Conservation (phyloP, 1,284 basidiomycete genomes). For the Austroboletus olivaceoglutinosus region DNA sequence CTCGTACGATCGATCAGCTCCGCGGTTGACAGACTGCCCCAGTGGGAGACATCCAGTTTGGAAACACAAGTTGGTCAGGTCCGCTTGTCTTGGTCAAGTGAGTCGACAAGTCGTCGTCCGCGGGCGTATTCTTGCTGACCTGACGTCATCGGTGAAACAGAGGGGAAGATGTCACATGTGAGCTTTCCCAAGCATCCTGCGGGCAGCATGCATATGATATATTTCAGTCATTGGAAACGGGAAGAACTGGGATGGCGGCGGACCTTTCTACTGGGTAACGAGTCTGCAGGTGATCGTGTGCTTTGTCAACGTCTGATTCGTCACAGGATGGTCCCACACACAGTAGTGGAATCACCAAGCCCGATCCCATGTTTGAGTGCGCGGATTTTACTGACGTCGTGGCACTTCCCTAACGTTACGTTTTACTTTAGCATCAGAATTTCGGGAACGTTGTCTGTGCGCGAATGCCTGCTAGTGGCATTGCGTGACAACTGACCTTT, state of each 20-base stretch:
- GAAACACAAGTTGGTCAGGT: conserved; percentile 39
- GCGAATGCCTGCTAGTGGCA: conserved; percentile 1
- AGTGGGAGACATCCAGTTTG: conserved; percentile 50
- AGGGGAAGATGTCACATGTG: conserved; percentile 40
- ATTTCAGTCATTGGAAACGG: conserved; percentile 47
- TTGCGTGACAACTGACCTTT: not conserved
- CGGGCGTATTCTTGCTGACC: not conserved
- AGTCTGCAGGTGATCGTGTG: not conserved
- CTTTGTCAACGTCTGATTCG: not conserved
- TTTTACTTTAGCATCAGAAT: conserved; percentile 19
- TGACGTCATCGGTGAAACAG: conserved; percentile 26
- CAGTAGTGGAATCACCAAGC: conserved; percentile 40
- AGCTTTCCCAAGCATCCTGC: conserved; percentile 8
- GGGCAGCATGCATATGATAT: too few relatives aligned
- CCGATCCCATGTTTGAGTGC: conserved; percentile 51
- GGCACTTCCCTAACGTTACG: not conserved
- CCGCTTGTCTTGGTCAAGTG: conserved; percentile 37
- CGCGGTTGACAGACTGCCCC: not conserved
- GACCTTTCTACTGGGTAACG: conserved; percentile 43
- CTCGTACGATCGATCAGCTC: not conserved
- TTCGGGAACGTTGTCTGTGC: conserved; percentile 25
- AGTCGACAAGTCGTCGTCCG: conserved; percentile 2
- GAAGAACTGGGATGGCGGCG: conserved; percentile 45
- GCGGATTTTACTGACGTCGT: not conserved
- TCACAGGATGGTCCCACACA: conserved; percentile 44